Percentiles rank a stretch among this genome's conserved stretches.
phyloP scores from a whole-genome alignment of 2,329 filamentous ascomycete species.

The Penicillium psychrosexuale region DNA sequence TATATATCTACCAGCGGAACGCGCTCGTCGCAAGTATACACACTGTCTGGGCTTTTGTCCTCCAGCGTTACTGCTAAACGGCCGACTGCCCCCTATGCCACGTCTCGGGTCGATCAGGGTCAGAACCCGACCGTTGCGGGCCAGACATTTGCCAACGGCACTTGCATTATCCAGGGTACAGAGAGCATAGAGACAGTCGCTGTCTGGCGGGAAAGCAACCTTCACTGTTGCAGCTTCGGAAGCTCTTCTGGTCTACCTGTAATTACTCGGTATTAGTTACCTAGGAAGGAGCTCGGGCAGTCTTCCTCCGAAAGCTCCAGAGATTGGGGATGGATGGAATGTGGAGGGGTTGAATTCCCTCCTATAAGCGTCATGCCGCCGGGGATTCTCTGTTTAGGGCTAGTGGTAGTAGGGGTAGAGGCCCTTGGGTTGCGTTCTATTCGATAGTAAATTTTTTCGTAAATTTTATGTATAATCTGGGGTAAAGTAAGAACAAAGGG shows the following conservation, averaged over 20 bases:
- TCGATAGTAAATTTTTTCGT: not conserved
- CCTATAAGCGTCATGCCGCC: not conserved
- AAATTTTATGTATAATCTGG: not conserved
- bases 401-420: not conserved
- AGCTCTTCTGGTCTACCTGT: constrained; percentile 49
- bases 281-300: not conserved
- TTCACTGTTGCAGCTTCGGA: constrained; percentile 48
- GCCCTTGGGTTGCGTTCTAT: not conserved
- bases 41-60: constrained; percentile 42
- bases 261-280: not conserved
- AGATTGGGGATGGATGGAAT: not conserved
- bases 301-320: not conserved
- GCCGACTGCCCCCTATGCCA: constrained; percentile 46
- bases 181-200: constrained; percentile 22
- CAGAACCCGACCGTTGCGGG: constrained; percentile 46
- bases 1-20: constrained; percentile 23
- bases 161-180: constrained; percentile 44
- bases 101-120: constrained; percentile 46
- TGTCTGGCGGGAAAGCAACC: constrained; percentile 34
- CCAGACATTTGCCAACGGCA: constrained; percentile 47
- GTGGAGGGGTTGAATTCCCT: not conserved
- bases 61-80: constrained; percentile 43
- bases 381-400: constrained; percentile 2
- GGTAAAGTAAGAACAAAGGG: not conserved
- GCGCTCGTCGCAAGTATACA: constrained; percentile 37